Evolutionary conservation across 148 eudicot species (phyloP).

Genomic region (Cornus florida): DNA sequence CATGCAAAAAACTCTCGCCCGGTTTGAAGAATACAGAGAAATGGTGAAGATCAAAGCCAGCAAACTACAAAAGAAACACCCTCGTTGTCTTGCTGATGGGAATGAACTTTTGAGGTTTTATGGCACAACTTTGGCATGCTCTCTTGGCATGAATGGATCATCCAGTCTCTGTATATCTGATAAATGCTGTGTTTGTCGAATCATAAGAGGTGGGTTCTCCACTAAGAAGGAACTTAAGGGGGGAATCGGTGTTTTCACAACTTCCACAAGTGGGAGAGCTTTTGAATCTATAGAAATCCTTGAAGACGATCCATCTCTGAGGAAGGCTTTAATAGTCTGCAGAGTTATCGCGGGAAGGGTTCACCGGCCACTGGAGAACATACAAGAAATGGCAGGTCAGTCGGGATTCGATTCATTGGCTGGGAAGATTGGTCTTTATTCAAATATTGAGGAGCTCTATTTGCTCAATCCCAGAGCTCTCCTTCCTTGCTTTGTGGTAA

Average conservation of each 20-base stretch:
- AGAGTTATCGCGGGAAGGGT: conserved; percentile 97
- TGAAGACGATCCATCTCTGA: conserved; percentile 39
- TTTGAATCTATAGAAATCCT: conserved; percentile 54
- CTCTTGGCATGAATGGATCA: conserved; percentile 69
- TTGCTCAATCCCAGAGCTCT: conserved; percentile 94
- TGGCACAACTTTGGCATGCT: conserved; percentile 76
- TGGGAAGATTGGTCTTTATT: conserved; percentile 86
- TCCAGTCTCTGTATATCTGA: conserved; percentile 71
- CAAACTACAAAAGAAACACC: conserved; percentile 89
- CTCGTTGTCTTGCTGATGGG: conserved; percentile 91
- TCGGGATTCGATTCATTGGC: conserved; percentile 96
- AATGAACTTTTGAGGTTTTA: conserved; percentile 86
- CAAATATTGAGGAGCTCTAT: conserved; percentile 94
- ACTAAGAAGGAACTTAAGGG: conserved; percentile 57
- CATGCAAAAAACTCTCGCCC: conserved; percentile 84
- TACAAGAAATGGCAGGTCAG: conserved; percentile 79
- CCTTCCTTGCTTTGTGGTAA: conserved; percentile 95
- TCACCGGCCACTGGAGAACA: conserved; percentile 85
- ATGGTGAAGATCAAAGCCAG: conserved; percentile 79
- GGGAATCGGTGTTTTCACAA: conserved; percentile 86
- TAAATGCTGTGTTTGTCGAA: conserved; percentile 81
- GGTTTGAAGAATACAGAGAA: conserved; percentile 90
- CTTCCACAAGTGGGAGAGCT: conserved; percentile 92
- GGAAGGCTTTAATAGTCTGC: conserved; percentile 86
- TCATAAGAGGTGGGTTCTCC: conserved; percentile 74